Conservation (phyloP, 2,329 filamentous ascomycete genomes). For the Microdochium bolleyi region DNA sequence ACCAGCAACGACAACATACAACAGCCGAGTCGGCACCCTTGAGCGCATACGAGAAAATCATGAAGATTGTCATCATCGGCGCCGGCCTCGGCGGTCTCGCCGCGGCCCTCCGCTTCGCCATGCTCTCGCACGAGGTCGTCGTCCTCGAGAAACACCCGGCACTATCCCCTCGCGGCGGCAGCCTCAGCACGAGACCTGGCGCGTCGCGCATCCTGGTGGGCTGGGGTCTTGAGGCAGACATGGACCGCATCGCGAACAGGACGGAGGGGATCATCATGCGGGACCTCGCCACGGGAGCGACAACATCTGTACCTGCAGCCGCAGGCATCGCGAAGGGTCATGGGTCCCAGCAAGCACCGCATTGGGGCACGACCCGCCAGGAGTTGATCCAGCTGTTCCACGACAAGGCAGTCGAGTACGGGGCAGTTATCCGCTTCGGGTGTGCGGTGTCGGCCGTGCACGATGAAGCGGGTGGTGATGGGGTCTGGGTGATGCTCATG, state of each 20-base stretch:
- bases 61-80: constrained; percentile 12
- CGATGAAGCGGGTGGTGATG: neutral
- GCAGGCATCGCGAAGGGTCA: neutral
- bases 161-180: constrained; percentile 8
- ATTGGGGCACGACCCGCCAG: constrained; percentile 10
- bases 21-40: no score
- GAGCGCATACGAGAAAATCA: no score
- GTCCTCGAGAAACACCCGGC: constrained; percentile 10
- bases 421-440: neutral
- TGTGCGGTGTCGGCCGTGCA: neutral
- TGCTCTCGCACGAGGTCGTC: constrained; percentile 6
- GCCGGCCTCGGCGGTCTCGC: constrained; percentile 12
- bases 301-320: constrained; percentile 1
- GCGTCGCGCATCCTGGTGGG: constrained; percentile 7
- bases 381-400: constrained; percentile 6
- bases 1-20: neutral
- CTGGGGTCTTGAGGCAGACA: constrained; percentile 7
- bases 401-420: constrained; percentile 1
- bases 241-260: neutral
- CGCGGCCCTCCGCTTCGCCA: constrained; percentile 8
- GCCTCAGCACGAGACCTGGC: constrained; percentile 10
- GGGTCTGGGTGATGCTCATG: neutral
- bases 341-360: constrained; percentile 5
- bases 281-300: constrained; percentile 6
- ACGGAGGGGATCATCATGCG: constrained; percentile 7